Base-by-base conservation (phyloP, 1,284 basidiomycete species). In the Hypsizygus ulmarius region DNA sequence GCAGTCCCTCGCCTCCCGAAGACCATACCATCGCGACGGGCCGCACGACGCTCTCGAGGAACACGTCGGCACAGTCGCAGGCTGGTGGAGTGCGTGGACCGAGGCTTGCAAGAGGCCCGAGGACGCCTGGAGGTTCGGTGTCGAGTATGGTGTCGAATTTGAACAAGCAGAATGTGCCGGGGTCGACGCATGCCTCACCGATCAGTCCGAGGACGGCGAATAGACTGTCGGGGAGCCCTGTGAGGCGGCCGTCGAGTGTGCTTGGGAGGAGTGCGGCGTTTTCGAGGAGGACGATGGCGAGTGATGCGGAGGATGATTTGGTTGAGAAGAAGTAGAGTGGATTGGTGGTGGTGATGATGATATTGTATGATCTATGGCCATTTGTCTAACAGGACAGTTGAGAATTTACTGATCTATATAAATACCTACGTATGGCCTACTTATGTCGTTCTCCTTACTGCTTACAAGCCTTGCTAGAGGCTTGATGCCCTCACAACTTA, bases 291-390 rank as follows among this genome's bases (percentile, higher is more conserved):
- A 86, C 86, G 48, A 84, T 87, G 81, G 84, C 82, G 36, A 87
- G 84, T 60, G 87, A 90, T 61, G 85, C 87, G 30, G 88, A 90
- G 64, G 87, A 90, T 53, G 78, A 85, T 57, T 68, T 86, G 43
- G 72, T 86, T 15, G 70, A 71, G 41, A 67, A 53, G 57, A 70
- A 70, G 46, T 72, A 41, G 32, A 9, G 33, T 25, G 42, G 21
- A 14, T 10, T 32, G 19, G 16, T 36, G 28, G 37, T 12, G 25
- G 7, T 6, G 10, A 7, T 27, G 14, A 12, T 16, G 15, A n/a
- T 15, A 18, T 27, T 42, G 12, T 42, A 43, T 43, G 39, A 51
- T 47, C 28, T 50, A 50, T 52, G 41, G 19, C 39, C 19, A 10
- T 39, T 28, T 47, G 43, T 32, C 28, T 43, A 39, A 8, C 11